Evolutionary conservation across 2,329 filamentous ascomycete genomes (phyloP).

Genomic region (Dactylonectria estremocensis): DNA sequence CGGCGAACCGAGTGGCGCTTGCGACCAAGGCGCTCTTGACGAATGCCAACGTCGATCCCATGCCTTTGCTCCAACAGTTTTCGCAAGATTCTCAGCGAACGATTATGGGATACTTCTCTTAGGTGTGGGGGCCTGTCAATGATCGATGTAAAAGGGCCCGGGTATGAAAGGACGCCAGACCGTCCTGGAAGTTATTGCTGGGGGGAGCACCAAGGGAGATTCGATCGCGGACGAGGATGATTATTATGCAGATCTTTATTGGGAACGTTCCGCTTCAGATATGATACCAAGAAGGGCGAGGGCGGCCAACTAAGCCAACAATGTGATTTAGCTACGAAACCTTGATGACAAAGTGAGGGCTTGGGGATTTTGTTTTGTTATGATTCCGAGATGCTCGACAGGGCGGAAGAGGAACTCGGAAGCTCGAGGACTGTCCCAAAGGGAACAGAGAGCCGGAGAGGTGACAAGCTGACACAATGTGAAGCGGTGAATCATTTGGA

Average conservation of each 20-base stretch:
- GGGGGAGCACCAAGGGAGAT: constrained; percentile 27
- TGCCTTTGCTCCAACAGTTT: constrained; percentile 82
- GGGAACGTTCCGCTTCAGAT: constrained; percentile 40
- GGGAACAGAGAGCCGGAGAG: constrained; percentile 8
- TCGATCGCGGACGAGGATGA: constrained; percentile 31
- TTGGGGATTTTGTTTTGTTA: constrained; percentile 33
- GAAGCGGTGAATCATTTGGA: constrained; percentile 18
- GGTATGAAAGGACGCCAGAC: constrained; percentile 13
- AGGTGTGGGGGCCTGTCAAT: constrained; percentile 44
- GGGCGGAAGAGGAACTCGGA: constrained; percentile 7
- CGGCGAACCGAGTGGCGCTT: constrained; percentile 81
- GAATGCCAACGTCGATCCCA: constrained; percentile 81
- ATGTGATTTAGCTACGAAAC: constrained; percentile 28
- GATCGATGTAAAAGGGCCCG: constrained; percentile 25
- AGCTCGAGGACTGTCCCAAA: constrained; percentile 11
- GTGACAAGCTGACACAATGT: neutral
- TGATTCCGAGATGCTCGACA: constrained; percentile 18
- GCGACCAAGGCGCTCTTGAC: constrained; percentile 85
- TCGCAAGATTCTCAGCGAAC: constrained; percentile 85
- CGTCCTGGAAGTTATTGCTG: constrained; percentile 33
- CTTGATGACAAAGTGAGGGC: constrained; percentile 28
- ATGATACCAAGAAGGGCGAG: constrained; percentile 44
- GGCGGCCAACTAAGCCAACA: constrained; percentile 32
- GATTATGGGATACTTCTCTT: constrained; percentile 85
- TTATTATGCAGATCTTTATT: constrained; percentile 41